Conservation (phyloP, 2,329 filamentous ascomycete genomes). For the Akanthomyces dipterigenus region DNA sequence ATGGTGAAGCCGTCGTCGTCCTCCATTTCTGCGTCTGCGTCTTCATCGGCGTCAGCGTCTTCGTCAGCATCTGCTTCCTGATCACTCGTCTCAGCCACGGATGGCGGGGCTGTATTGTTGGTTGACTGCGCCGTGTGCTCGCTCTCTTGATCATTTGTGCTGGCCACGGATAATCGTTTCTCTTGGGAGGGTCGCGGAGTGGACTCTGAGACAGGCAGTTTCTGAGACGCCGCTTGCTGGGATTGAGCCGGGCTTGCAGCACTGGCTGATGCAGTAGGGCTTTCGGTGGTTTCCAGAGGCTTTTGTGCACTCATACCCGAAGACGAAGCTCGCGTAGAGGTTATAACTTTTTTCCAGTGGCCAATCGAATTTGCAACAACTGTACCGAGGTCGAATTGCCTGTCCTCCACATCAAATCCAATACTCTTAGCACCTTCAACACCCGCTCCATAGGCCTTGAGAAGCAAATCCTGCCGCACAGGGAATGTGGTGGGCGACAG, state of each 20-base stretch:
- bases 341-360: conserved; percentile 55
- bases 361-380: conserved; percentile 50
- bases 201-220: conserved; percentile 15
- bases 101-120: conserved; percentile 31
- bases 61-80: conserved; percentile 18
- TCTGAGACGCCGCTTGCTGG: conserved; percentile 17
- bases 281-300: conserved; percentile 33
- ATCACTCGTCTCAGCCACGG: conserved; percentile 41
- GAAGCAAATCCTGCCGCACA: conserved; percentile 42
- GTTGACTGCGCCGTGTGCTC: conserved; percentile 27
- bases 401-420: conserved; percentile 44
- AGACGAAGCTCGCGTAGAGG: conserved; percentile 38
- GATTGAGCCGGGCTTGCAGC: conserved; percentile 17
- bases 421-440: conserved; percentile 33
- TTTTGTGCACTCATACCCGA: conserved; percentile 44
- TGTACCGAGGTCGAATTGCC: conserved; percentile 44
- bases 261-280: conserved; percentile 11
- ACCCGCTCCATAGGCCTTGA: conserved; percentile 39
- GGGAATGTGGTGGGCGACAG: conserved; percentile 45
- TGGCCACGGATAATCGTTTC: conserved; percentile 29
- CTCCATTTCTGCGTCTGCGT: conserved; percentile 42
- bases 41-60: not conserved
- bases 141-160: conserved; percentile 27
- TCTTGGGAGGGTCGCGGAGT: conserved; percentile 16
- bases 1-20: conserved; percentile 50